Conservation (phyloP, 2,329 filamentous ascomycete genomes). For the Boeremia exigua region DNA sequence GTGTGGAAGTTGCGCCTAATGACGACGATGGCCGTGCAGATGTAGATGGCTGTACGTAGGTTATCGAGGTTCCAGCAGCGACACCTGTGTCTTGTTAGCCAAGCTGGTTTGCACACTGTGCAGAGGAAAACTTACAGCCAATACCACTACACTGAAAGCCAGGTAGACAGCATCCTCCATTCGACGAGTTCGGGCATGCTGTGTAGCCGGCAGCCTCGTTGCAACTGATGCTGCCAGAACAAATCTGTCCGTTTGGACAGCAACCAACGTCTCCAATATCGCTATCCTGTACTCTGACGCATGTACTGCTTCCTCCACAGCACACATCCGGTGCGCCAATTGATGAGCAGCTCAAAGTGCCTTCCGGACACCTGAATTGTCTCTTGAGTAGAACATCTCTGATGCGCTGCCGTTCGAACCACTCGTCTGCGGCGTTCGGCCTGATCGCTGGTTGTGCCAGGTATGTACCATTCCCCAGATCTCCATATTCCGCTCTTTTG, state of each 20-base stretch:
- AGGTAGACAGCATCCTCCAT: slow-evolving; percentile 77
- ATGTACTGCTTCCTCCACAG: slow-evolving; percentile 70
- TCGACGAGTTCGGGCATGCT: slow-evolving; percentile 68
- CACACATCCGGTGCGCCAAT: slow-evolving; percentile 75
- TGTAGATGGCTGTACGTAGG: slow-evolving; percentile 40
- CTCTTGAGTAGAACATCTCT: slow-evolving; percentile 57
- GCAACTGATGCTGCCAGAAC: slow-evolving; percentile 70
- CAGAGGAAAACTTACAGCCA: slow-evolving; percentile 65
- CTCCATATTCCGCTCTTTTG: slow-evolving; percentile 16
- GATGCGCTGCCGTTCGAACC: slow-evolving; percentile 47
- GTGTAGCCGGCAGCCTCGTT: slow-evolving; percentile 63
- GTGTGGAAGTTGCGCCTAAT: slow-evolving; percentile 38
- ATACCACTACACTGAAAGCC: slow-evolving; percentile 72
- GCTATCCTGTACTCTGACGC: slow-evolving; percentile 60
- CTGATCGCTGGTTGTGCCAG: slow-evolving; percentile 35
- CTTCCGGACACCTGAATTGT: slow-evolving; percentile 69
- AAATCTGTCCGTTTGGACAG: slow-evolving; percentile 70
- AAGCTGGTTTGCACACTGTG: neutral
- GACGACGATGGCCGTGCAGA: slow-evolving; percentile 38
- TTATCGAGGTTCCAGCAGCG: slow-evolving; percentile 37
- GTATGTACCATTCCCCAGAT: slow-evolving; percentile 29
- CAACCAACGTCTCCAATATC: slow-evolving; percentile 74
- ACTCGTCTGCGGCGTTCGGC: slow-evolving; percentile 33
- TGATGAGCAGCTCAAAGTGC: slow-evolving; percentile 67
- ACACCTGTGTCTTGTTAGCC: slow-evolving; percentile 32